Evolutionary conservation across 2,329 filamentous ascomycete genomes (phyloP).

Genomic region (Cladosporium halotolerans): DNA sequence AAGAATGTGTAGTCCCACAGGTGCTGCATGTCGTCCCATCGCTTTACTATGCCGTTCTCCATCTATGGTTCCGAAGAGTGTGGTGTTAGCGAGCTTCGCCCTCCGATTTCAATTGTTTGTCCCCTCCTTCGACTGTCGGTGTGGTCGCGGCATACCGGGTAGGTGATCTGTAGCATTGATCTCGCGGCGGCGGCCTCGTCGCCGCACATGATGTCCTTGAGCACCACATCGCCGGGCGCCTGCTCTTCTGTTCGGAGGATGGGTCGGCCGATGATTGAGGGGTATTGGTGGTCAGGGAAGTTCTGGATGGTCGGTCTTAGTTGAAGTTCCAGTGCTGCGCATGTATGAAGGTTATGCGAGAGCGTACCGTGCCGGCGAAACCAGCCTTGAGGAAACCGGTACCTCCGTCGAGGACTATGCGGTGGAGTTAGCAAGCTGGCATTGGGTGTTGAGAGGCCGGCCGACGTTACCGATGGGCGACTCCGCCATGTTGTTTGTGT

Average conservation of each 20-base stretch:
- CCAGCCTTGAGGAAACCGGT: slow-evolving; percentile 99
- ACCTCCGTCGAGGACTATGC: slow-evolving; percentile 92
- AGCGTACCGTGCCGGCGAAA: slow-evolving; percentile 76
- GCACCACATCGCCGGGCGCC: slow-evolving; percentile 58
- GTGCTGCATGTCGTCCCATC: slow-evolving; percentile 99
- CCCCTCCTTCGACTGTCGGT: not conserved
- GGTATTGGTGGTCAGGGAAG: slow-evolving; percentile 98
- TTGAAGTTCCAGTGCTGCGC: not conserved
- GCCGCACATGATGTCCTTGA: slow-evolving; percentile 99
- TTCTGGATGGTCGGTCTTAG: slow-evolving; percentile 53
- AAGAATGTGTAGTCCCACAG: slow-evolving; percentile 98
- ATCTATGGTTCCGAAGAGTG: slow-evolving; percentile 52
- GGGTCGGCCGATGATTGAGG: slow-evolving; percentile 93
- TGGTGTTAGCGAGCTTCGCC: slow-evolving; percentile 11
- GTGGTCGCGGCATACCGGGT: slow-evolving; percentile 56
- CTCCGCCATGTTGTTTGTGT: slow-evolving; percentile 37
- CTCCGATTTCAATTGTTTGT: not conserved
- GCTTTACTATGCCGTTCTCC: slow-evolving; percentile 99
- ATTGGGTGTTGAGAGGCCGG: slow-evolving; percentile 1
- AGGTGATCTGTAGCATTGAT: slow-evolving; percentile 97
- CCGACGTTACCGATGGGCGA: slow-evolving; percentile 41
- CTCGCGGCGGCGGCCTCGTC: slow-evolving; percentile 94
- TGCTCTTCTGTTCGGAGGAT: slow-evolving; percentile 95
- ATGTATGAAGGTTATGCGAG: not conserved
- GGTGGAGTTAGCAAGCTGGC: slow-evolving; percentile 15